Base-by-base conservation (phyloP, 306 rosid species). In the Lupinus albus region DNA sequence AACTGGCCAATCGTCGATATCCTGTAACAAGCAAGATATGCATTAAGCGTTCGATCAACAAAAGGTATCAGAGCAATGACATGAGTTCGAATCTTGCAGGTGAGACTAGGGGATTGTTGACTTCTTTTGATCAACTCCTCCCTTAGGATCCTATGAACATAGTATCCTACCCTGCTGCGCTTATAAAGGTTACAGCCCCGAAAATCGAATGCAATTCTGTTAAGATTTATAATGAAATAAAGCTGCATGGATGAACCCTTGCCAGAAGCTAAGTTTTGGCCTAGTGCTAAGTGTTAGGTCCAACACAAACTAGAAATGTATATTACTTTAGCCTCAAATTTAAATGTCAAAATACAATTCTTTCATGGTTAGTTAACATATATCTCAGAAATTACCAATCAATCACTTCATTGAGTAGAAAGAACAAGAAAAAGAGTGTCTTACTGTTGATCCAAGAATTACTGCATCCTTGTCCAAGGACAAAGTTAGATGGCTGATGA, bases 401-500 rank as follows among this genome's bases (percentile, higher is more conserved):
- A n/a, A 61, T 11, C 36, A 47, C 54, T 18, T 61, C 54, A 64
- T 52, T 47, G 59, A 75, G 64, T 35, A 49, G 14, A 16, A 44
- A 15, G 35, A 48, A 73, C 41, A 33, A 17, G 36, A 46, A 35
- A 73, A 44, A 39, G 74, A 33, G 47, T 35, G 36, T 12, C 85
- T 67, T 77, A 89, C 96, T 72, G 18, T 80, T 68, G 96, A 86
- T 81, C 92, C 96, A 48, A 86, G 87, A 83, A 89, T 89, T 14
- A 84, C 79, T 3, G 96, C 92, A 61, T 79, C 87, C 25, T 76
- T 74, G 66, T 83, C 88, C 66, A 89, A 78, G 85, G 84, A 86
- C 68, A 89, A 57, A 78, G 92, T 89, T 25, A 89, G 84, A 77
- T 89, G 96, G 51, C 96, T 89, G 78, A 86, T 89, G 82, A 89